Evolutionary conservation across 2,329 filamentous ascomycete species (phyloP).

Genomic region (Magnaporthiopsis rhizophila): DNA sequence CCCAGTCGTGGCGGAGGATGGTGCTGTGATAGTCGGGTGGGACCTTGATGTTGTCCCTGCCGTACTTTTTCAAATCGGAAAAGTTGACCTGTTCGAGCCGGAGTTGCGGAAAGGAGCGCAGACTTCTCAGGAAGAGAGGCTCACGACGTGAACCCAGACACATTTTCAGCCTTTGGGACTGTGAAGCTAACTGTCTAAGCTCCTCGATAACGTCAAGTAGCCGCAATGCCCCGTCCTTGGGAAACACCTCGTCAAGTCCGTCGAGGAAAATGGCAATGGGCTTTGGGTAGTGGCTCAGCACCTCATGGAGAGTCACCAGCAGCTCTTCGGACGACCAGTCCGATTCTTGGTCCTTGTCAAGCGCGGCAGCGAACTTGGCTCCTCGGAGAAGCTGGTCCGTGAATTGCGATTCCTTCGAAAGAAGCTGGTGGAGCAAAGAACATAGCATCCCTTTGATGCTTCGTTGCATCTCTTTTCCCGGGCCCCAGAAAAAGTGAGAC

Average conservation of each 20-base stretch:
- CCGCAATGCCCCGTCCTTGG: not conserved
- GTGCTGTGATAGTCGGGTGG: not conserved
- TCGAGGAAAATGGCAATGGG: slow-evolving; percentile 13
- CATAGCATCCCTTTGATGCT: slow-evolving; percentile 18
- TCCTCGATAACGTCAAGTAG: not conserved
- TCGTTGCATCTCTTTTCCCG: slow-evolving; percentile 19
- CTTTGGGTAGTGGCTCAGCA: not conserved
- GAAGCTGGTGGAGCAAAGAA: slow-evolving; percentile 16
- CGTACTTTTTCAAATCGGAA: not conserved
- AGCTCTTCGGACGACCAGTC: slow-evolving; percentile 13
- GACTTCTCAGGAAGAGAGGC: not conserved
- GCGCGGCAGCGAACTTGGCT: too few species aligned
- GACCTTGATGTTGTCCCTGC: not conserved
- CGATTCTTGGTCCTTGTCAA: slow-evolving; percentile 5
- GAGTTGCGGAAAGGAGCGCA: not conserved
- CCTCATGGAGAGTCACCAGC: not conserved
- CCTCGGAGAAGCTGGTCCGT: not conserved
- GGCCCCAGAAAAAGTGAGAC: slow-evolving; percentile 24
- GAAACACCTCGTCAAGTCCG: slow-evolving; percentile 1
- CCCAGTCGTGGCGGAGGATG: too few species aligned
- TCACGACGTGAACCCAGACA: not conserved
- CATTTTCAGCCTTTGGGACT: not conserved
- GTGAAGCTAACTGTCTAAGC: not conserved
- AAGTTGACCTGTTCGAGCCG: not conserved
- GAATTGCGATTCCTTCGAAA: not conserved